Base-by-base conservation (phyloP, 805 yeast species). In the Saccharomyces eubayanus region DNA sequence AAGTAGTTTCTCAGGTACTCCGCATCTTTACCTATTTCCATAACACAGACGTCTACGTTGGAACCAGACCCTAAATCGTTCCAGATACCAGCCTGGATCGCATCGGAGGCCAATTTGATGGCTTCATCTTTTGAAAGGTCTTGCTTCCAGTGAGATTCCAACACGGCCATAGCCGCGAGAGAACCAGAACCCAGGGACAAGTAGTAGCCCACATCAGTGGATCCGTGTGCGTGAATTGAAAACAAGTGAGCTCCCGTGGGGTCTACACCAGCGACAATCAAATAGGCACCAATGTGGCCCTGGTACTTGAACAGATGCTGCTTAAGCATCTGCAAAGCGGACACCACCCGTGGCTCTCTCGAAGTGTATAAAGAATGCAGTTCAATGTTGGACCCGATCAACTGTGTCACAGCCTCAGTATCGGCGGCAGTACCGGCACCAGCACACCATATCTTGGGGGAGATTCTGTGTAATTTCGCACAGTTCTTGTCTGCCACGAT, bases 341-440 rank as follows among this genome's bases (percentile, higher is more conserved):
- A 86, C 45, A 90, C 91, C 47, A 94, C 98, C 62, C 99, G 78
- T 47, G 99, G 98, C 62, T 84, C 82, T 62, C 98, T 83, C 56
- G 83, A 83, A 31, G 92, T 84, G 63, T 86, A 83, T 72, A 90
- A 76, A 8, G 95, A 77, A 71, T 92, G 99, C 57, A 94, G 76
- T 72, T 94, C 99, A 59, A 94, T 75, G 69, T 92, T 91, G 41
- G 96, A 88, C 40, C 89, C 82, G 61, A 90, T 90, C 66, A 94
- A 77, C 71, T 90, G 96, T 5, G 99, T 94, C 8, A 94, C 98
- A 83, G 90, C 89, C 71, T 94, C 98, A 11, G 97, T 94, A 70
- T 94, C 99, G 6, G 99, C 98, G 30, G 99, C 99, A n/a, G 99
- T 94, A 71, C 99, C 99, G 2, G 99, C 99, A 65, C 99, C 99